Conservation (phyloP, 257 asterid species). For the Nicotiana sylvestris region DNA sequence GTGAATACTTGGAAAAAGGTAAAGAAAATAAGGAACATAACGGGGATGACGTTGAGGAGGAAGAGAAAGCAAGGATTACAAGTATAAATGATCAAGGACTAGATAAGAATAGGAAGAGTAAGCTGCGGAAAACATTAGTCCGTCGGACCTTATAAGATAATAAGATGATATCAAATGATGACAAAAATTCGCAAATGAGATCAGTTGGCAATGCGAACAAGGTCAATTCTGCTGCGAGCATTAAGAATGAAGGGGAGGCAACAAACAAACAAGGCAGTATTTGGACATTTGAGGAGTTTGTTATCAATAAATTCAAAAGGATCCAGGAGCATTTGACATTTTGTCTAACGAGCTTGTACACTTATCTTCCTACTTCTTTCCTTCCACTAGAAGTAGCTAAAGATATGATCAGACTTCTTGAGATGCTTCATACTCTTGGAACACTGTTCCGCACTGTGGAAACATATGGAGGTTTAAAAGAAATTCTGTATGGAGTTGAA, state of each 20-base stretch:
- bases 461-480: too few species aligned
- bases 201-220: background rate
- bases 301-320: slow-evolving; percentile 5
- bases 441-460: background rate
- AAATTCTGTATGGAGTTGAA: background rate
- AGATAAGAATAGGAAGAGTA: background rate
- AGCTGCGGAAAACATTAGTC: slow-evolving; percentile 22
- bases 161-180: slow-evolving; percentile 10
- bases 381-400: slow-evolving; percentile 25
- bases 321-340: slow-evolving; percentile 6
- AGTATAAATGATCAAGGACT: background rate
- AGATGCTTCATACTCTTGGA: slow-evolving; percentile 18
- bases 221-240: background rate
- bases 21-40: background rate
- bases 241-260: background rate
- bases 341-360: slow-evolving; percentile 29
- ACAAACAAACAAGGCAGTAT: background rate
- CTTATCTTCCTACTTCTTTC: slow-evolving; percentile 36
- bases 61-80: background rate
- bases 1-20: slow-evolving; percentile 5
- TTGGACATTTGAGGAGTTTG: slow-evolving; percentile 40
- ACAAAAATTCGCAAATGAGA: background rate
- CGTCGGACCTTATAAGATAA: slow-evolving; percentile 8
- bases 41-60: background rate
- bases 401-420: slow-evolving; percentile 22